A percentile compares a stretch with the other conserved stretches of the same genome.
Evolutionary conservation across 2,329 filamentous ascomycete species (phyloP).

Genomic region (Fusarium mundagurra): DNA sequence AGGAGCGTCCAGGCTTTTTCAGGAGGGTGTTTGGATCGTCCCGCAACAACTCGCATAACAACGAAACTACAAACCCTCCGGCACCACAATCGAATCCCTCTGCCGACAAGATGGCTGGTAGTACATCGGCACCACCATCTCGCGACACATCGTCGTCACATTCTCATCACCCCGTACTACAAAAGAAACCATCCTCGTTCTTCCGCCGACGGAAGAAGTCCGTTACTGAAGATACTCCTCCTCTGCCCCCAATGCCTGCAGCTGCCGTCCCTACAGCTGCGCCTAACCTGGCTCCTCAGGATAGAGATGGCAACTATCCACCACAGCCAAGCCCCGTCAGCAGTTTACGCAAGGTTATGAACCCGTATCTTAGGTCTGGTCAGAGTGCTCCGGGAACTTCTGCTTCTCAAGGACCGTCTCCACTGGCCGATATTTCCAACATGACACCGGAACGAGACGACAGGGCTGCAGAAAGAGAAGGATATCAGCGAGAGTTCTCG

Average conservation of each 20-base stretch:
- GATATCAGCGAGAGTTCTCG: constrained; percentile 71
- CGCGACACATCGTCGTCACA: constrained; percentile 57
- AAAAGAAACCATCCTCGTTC: constrained; percentile 94
- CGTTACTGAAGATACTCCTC: constrained; percentile 74
- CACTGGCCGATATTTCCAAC: constrained; percentile 40
- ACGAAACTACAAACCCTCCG: constrained; percentile 36
- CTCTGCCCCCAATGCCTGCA: constrained; percentile 61
- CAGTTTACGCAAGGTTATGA: constrained; percentile 87
- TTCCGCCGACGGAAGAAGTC: constrained; percentile 96
- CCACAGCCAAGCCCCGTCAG: constrained; percentile 73
- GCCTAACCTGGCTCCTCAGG: constrained; percentile 46
- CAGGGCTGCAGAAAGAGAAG: constrained; percentile 37
- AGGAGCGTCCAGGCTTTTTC: constrained; percentile 89
- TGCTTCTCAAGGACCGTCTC: constrained; percentile 41
- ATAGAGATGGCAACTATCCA: constrained; percentile 45
- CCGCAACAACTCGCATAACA: constrained; percentile 56
- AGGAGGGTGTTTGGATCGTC: constrained; percentile 86
- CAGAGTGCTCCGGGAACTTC: constrained; percentile 41
- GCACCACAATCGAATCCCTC: constrained; percentile 33
- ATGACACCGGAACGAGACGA: constrained; percentile 30
- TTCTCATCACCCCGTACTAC: constrained; percentile 66
- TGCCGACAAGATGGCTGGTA: constrained; percentile 58
- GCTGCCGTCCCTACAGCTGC: constrained; percentile 52
- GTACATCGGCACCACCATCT: constrained; percentile 60
- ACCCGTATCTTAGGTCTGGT: constrained; percentile 73